Conservation (phyloP, 2,329 filamentous ascomycete genomes). For the Aspergillus floridensis region DNA sequence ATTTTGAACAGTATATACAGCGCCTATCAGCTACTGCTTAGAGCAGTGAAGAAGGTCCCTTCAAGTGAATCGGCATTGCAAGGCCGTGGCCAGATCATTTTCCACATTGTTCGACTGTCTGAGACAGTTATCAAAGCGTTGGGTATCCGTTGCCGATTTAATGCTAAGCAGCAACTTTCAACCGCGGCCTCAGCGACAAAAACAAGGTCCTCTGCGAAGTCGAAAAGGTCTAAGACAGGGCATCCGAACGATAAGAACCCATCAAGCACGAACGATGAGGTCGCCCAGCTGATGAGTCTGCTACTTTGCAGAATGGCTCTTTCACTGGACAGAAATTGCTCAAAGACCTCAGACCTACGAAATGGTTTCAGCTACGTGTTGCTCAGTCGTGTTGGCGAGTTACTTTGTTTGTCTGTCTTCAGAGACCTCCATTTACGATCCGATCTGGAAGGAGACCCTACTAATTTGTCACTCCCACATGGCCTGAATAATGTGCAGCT, state of each 20-base stretch:
- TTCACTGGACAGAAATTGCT: conserved; percentile 25
- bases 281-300: conserved; percentile 21
- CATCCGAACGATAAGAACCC: not conserved
- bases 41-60: conserved; percentile 28
- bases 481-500: conserved; percentile 28
- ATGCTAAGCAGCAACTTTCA: conserved; percentile 7
- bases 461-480: conserved; percentile 31
- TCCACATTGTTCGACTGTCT: conserved; percentile 37
- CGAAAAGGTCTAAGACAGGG: conserved; percentile 8
- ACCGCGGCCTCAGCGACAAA: conserved; percentile 8
- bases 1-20: conserved; percentile 24
- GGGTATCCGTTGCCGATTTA: conserved; percentile 24
- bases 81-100: conserved; percentile 27
- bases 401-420: conserved; percentile 42
- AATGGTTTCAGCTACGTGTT: conserved; percentile 43
- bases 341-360: conserved; percentile 34
- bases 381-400: conserved; percentile 39
- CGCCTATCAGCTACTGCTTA: conserved; percentile 27
- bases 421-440: conserved; percentile 30
- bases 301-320: conserved; percentile 31
- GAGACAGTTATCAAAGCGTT: conserved; percentile 29
- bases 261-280: conserved; percentile 13
- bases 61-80: conserved; percentile 10
- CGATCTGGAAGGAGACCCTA: conserved; percentile 22
- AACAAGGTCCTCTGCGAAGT: conserved; percentile 13